Evolutionary conservation across 1,139 yeast genomes (phyloP), one percentile per base, ranked within the genome.

Genomic region (Geotrichum histeridarum): DNA sequence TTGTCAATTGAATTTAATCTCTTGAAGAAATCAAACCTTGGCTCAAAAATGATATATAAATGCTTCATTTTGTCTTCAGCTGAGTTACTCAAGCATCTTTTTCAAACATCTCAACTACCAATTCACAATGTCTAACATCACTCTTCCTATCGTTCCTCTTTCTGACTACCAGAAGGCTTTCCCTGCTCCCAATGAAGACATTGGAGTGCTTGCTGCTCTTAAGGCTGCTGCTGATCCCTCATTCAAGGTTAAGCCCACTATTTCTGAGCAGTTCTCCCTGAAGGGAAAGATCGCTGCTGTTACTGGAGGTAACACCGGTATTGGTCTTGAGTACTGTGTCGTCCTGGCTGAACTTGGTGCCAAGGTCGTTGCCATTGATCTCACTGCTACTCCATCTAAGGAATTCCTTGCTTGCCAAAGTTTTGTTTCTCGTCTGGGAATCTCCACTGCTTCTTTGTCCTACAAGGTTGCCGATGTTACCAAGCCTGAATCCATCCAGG

Each of bases 401-500:
- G 64, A 80, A 78, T 42, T 63, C 47, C 50, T 37, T 17, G 61
- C 62, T 14, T 61, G 65, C 50, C 61, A 60, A 51, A 45, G 55
- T 32, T 65, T 56, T 50, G 57, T 63, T 46, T 70, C 72, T 60
- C 66, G 70, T 49, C 68, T 82, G 51, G 59, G 58, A 31, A 54
- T 60, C 15, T 55, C 54, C 11, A 67, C 74, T 14, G 59, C 71
- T 9, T n/a, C 36, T 1, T n/a, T 30, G 8, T 17, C 12, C 15
- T 12, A 37, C 27, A 77, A 78, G 39, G 67, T 66, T 54, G 72
- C 75, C 57, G 75, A 80, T 55, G 73, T 82, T 39, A 70, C 77
- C 35, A 74, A 75, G 56, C 63, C 73, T 41, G 72, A 70, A 30
- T 70, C 70, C 1, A 82, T 82, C 45, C 74, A 72, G 57, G 58